Conservation (phyloP, 176 grass and related monocot genomes). For the Chrysopogon serrulatus region DNA sequence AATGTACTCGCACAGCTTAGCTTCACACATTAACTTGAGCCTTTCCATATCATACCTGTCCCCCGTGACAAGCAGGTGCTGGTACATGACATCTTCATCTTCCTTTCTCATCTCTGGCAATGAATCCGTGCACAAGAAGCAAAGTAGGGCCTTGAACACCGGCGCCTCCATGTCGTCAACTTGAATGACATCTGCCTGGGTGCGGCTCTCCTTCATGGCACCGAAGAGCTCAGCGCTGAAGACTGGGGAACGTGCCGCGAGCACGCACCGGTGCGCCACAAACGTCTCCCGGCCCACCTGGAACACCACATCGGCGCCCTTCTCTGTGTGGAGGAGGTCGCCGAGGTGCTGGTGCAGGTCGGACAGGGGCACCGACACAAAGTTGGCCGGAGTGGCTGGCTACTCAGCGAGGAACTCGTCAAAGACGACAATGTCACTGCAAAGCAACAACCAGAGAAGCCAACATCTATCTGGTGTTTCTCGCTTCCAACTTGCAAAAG, state of each 20-base stretch:
- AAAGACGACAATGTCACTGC: not conserved
- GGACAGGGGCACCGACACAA: not conserved
- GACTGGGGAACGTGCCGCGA: constrained; percentile 37
- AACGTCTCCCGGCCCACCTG: constrained; percentile 22
- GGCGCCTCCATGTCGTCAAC: constrained; percentile 30
- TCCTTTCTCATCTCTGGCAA: not conserved
- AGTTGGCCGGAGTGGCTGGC: not conserved
- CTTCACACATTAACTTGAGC: constrained; percentile 41
- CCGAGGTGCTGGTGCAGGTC: constrained; percentile 23
- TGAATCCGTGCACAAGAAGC: not conserved
- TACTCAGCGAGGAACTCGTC: not conserved
- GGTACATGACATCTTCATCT: constrained; percentile 15
- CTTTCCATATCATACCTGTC: constrained; percentile 24
- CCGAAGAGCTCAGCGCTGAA: constrained; percentile 40
- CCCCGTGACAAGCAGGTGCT: constrained; percentile 22
- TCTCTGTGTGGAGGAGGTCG: constrained; percentile 14
- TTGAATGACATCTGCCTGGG: not conserved
- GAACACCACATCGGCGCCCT: constrained; percentile 36
- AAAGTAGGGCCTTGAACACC: constrained; percentile 18
- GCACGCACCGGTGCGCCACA: constrained; percentile 18
- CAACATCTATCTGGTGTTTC: not conserved
- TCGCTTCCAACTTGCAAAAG: not conserved
- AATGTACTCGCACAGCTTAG: constrained; percentile 27
- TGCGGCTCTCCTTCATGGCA: constrained; percentile 33
- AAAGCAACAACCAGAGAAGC: no score